phyloP scores from a whole-genome alignment of 768 basidiomycete genomes.

The Flagelloscypha sp. region DNA sequence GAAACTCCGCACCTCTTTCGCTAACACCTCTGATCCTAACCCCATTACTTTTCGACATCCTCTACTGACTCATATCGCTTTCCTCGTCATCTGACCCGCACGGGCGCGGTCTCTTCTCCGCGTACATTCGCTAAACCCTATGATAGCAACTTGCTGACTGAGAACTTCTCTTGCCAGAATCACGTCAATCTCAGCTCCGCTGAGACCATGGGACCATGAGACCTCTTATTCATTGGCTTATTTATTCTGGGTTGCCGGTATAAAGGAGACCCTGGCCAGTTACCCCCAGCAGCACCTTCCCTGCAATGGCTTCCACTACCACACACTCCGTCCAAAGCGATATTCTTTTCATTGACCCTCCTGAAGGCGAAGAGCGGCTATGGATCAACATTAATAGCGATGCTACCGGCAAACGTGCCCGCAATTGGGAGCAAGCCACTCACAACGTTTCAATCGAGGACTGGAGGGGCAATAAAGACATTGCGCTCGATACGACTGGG shows the following conservation, averaged over 20 bases:
- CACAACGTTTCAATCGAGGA: not conserved
- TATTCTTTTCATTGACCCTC: not conserved
- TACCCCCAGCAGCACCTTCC: too few species aligned
- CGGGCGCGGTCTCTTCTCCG: too few species aligned
- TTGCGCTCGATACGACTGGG: not conserved
- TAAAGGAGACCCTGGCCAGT: too few species aligned
- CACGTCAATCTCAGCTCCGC: too few species aligned
- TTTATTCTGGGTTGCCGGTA: too few species aligned
- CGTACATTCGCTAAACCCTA: slow-evolving; percentile 1
- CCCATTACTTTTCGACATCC: not conserved
- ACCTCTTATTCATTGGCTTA: too few species aligned
- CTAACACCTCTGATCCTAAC: too few species aligned
- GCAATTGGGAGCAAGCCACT: not conserved
- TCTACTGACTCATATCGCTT: not conserved
- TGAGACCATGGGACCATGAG: too few species aligned
- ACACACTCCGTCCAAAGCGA: not conserved
- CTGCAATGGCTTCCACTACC: too few species aligned
- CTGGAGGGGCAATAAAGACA: not conserved
- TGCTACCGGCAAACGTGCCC: not conserved
- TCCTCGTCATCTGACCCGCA: not conserved
- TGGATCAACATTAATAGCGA: too few species aligned
- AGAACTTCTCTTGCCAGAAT: too few species aligned
- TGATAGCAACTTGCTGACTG: slow-evolving; percentile 9
- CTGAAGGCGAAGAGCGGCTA: not conserved
- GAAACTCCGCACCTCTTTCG: too few species aligned